Conservation (phyloP, 2,329 filamentous ascomycete species). For the Colletotrichum navitas region DNA sequence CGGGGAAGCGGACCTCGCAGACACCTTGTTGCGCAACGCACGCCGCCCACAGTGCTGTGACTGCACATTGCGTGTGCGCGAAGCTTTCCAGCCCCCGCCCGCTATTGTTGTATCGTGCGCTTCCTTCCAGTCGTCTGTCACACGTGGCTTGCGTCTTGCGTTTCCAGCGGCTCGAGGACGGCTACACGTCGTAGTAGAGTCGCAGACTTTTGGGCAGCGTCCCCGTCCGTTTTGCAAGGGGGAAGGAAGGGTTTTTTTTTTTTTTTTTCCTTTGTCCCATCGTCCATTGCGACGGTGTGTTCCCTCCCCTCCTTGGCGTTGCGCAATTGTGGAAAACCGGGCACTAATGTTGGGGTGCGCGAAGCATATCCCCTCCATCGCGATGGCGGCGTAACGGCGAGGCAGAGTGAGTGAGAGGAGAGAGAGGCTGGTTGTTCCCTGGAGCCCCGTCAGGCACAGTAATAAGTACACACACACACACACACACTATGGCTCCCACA, state of each 20-base stretch:
- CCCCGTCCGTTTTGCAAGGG: neutral
- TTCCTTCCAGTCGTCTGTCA: conserved; percentile 23
- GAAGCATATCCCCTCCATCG: neutral
- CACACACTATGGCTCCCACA: neutral
- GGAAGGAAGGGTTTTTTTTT: neutral
- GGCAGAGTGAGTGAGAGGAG: neutral
- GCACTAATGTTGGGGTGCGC: conserved; percentile 20
- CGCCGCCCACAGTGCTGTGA: neutral
- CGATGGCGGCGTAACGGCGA: conserved; percentile 14
- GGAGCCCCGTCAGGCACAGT: conserved; percentile 21
- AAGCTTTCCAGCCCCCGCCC: neutral
- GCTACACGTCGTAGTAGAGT: neutral
- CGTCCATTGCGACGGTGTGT: conserved; percentile 36
- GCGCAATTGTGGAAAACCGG: conserved; percentile 36
- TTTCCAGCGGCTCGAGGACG: neutral
- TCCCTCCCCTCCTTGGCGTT: conserved; percentile 20
- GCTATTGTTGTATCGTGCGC: neutral
- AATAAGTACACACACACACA: too few relatives aligned
- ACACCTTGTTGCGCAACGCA: too few relatives aligned
- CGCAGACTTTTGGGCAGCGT: neutral
- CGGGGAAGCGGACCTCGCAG: neutral
- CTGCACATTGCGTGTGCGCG: neutral
- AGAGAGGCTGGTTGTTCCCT: conserved; percentile 23
- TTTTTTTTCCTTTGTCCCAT: conserved; percentile 17
- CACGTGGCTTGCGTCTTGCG: conserved; percentile 13